Evolutionary conservation across 1,284 basidiomycete genomes (phyloP).

Genomic region (Boletus coffeatus): DNA sequence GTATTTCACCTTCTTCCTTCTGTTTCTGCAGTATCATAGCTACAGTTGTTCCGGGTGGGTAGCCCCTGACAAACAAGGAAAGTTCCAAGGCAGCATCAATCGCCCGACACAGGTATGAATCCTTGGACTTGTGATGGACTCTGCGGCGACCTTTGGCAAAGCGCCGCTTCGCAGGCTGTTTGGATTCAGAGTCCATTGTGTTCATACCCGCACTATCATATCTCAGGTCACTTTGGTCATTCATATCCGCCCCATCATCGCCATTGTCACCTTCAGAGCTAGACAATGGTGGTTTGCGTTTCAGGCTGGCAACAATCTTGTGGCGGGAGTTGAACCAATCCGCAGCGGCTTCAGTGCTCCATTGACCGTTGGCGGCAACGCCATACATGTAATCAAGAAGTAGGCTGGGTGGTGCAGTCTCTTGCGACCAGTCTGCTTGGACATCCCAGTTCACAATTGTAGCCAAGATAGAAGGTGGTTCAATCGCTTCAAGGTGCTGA

Average conservation of each 20-base stretch:
- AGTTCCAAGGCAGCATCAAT: not conserved
- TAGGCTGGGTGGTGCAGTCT: not conserved
- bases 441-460: not conserved
- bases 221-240: not conserved
- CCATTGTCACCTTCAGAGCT: not conserved
- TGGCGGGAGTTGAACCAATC: not conserved
- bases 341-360: not conserved
- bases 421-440: not conserved
- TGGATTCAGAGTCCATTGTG: not conserved
- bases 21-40: not conserved
- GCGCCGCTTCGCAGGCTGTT: not conserved
- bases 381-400: not conserved
- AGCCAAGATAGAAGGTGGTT: not conserved
- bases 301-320: not conserved
- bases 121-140: not conserved
- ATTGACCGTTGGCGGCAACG: not conserved
- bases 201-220: no score
- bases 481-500: not conserved
- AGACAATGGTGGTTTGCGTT: not conserved
- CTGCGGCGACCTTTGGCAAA: not conserved
- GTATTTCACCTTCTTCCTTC: not conserved
- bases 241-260: not conserved
- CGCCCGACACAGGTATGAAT: not conserved
- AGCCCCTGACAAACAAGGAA: not conserved
- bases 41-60: not conserved